Percentiles rank a stretch among this genome's conserved stretches.
phyloP scores from a whole-genome alignment of 2,329 filamentous ascomycete genomes.

The Paecilomyces sp. region DNA sequence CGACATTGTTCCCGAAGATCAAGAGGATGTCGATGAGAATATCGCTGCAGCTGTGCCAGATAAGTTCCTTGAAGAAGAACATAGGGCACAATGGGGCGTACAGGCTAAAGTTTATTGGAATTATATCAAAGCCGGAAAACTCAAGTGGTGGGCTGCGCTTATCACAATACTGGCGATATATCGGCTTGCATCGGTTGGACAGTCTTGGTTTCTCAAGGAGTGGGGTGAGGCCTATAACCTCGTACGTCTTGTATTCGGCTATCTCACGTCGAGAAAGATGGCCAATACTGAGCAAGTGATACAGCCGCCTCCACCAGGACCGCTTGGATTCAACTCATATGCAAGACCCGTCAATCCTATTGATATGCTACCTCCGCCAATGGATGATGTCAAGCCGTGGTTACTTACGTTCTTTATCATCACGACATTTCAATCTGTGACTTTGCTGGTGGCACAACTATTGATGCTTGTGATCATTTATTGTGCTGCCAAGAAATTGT shows the following conservation, averaged over 20 bases:
- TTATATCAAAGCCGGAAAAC: conserved; percentile 73
- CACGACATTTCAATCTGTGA: conserved; percentile 52
- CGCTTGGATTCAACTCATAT: conserved; percentile 6
- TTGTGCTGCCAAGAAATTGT: conserved; percentile 67
- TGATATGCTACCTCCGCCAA: conserved; percentile 57
- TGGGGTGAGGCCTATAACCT: conserved; percentile 71
- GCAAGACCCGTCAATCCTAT: conserved; percentile 18
- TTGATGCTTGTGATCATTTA: conserved; percentile 73
- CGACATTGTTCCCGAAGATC: conserved; percentile 14
- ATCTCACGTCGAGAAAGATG: conserved; percentile 7
- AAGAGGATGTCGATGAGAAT: conserved; percentile 35
- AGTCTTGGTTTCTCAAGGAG: conserved; percentile 76
- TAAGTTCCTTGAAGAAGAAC: conserved; percentile 74
- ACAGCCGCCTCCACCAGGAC: neutral
- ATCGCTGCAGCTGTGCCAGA: conserved; percentile 51
- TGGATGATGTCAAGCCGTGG: conserved; percentile 65
- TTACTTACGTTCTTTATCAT: conserved; percentile 62
- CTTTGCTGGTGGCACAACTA: conserved; percentile 56
- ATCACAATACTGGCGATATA: conserved; percentile 57
- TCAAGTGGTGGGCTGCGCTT: conserved; percentile 64
- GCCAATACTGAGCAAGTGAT: neutral
- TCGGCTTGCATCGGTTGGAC: conserved; percentile 57
- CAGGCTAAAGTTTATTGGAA: conserved; percentile 71
- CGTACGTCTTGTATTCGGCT: conserved; percentile 13
- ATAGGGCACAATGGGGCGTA: conserved; percentile 67